A percentile compares a stretch with the other conserved stretches of the same genome.
phyloP scores from a whole-genome alignment of 495 filamentous ascomycete species.

The Trichodelitschia bisporula region DNA sequence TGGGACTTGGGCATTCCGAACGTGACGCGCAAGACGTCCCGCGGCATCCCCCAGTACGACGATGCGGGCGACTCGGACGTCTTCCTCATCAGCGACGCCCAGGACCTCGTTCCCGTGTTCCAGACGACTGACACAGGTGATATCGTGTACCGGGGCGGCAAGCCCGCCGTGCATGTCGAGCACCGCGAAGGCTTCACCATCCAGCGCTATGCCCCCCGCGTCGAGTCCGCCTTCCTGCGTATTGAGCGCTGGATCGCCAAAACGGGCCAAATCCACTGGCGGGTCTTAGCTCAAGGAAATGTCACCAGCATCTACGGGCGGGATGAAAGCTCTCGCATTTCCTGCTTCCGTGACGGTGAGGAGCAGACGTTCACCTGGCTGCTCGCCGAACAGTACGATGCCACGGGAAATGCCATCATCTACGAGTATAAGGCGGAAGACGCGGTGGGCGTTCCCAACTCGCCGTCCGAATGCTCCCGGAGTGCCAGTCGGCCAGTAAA shows the following conservation, averaged over 20 bases:
- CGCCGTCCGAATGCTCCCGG: constrained; percentile 3
- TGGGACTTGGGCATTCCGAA: constrained; percentile 10
- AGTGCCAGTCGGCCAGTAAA: constrained; percentile 2
- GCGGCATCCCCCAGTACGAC: constrained; percentile 12
- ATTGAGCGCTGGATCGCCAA: constrained; percentile 11
- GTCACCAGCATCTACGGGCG: constrained; percentile 5
- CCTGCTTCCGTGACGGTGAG: constrained; percentile 1
- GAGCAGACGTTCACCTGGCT: constrained; percentile 7
- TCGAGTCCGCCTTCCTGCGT: constrained; percentile 4
- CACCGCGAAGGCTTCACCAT: constrained; percentile 1
- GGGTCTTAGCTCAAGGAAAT: constrained; percentile 5
- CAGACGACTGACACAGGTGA: not conserved
- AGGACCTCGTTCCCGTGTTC: constrained; percentile 11
- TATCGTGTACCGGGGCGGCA: no score
- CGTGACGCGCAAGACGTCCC: constrained; percentile 13
- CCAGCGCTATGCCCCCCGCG: constrained; percentile 5
- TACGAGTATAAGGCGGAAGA: constrained; percentile 11
- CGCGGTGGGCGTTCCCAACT: not conserved
- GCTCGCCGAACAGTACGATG: constrained; percentile 4
- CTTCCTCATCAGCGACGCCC: constrained; percentile 8
- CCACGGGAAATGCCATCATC: constrained; percentile 5
- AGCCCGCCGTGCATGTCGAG: no score
- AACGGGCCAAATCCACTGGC: constrained; percentile 6
- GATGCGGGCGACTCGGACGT: constrained; percentile 7
- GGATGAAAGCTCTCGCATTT: constrained; percentile 2